Base-by-base conservation (phyloP, 2,329 filamentous ascomycete genomes). In the Cytospora mali region DNA sequence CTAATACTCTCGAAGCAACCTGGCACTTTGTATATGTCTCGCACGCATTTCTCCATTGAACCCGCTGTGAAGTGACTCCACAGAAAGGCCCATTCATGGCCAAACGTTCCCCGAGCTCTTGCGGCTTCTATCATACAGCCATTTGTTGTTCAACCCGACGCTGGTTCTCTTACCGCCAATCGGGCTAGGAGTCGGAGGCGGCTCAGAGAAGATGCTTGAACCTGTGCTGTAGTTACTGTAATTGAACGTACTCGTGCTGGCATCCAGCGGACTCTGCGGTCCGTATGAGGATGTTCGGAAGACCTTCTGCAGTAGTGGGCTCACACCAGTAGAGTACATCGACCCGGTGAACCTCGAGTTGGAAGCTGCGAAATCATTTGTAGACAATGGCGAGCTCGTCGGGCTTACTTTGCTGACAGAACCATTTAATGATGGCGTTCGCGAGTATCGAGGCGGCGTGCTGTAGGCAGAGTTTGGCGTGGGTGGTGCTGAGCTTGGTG, bases 71-170 rank as follows among this genome's bases (percentile, higher is more conserved):
- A 29, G 27, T 39, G 16, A 16, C 18, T 49, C 39, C 14, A 21
- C 42, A 46, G 6, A 23, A 13, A 23, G n/a, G 14, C 9, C 4
- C 10, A 1, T 13, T 23, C 42, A 66, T 42, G 58, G 49, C 75
- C 78, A 81, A 33, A 75, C 71, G 61, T 74, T 80, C 13, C 79
- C 74, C 57, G 81, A 80, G 68, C 83, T 78, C 73, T 87, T 74
- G 73, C 87, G 79, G 70, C 90, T 89, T 76, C 88, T 91, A 75
- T 97, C 92, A 72, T 97, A 98, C 64, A 97, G 76, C 94, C 94
- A 98, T 78, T 95, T 96, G 78, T 88, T 97, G 76, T 94, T 97
- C 72, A 97, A 72, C 0, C 88, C 87, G 58, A 96, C 86, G 68
- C 86, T 93, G 49, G 88, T 88, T 62, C 87, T 84, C 77, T 90